These are phyloP conservation scores for Talaromyces sp. DNA, from an alignment of 2,329 filamentous ascomycete species.

Conservation along the genomic window DNA sequence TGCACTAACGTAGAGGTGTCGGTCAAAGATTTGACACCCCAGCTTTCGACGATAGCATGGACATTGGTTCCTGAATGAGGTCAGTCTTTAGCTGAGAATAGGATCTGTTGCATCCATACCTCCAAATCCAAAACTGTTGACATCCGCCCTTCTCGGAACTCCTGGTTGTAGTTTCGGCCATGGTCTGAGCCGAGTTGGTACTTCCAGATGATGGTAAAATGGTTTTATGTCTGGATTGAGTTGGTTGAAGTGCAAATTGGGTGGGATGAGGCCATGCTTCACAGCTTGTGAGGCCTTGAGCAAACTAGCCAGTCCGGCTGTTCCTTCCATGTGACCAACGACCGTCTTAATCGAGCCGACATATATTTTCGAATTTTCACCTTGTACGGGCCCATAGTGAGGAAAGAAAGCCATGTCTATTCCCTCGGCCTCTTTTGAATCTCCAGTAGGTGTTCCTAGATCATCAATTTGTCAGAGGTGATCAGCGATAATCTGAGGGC, in stretches of 20 bases:
- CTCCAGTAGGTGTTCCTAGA: slow-evolving; percentile 28
- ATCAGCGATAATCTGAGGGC: not conserved
- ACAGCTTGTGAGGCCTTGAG: slow-evolving; percentile 34
- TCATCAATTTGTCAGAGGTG: not conserved
- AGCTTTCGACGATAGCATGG: slow-evolving; percentile 27
- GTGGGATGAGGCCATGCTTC: slow-evolving; percentile 30
- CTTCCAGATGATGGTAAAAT: slow-evolving; percentile 26
- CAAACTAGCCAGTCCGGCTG: slow-evolving; percentile 26
- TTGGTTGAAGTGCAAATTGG: slow-evolving; percentile 27
- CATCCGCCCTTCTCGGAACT: slow-evolving; percentile 20
- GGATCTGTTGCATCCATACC: slow-evolving; percentile 19
- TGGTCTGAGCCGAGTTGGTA: slow-evolving; percentile 20
- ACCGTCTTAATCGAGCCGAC: slow-evolving; percentile 34
- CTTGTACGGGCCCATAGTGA: not conserved
- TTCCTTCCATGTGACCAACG: slow-evolving; percentile 34
- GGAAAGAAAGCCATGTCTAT: slow-evolving; percentile 26
- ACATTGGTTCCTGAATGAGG: slow-evolving; percentile 27
- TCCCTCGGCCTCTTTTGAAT: slow-evolving; percentile 30
- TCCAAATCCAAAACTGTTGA: slow-evolving; percentile 39
- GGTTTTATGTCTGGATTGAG: slow-evolving; percentile 27
- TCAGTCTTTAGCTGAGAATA: not conserved
- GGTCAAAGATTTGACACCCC: not conserved
- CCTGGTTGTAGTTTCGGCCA: slow-evolving; percentile 23
- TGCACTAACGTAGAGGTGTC: not conserved
- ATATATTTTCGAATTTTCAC: not conserved